Percentiles rank a stretch among this genome's conserved stretches.
Conservation (phyloP, 345 rosid genomes). For the Fremontodendron californicum region DNA sequence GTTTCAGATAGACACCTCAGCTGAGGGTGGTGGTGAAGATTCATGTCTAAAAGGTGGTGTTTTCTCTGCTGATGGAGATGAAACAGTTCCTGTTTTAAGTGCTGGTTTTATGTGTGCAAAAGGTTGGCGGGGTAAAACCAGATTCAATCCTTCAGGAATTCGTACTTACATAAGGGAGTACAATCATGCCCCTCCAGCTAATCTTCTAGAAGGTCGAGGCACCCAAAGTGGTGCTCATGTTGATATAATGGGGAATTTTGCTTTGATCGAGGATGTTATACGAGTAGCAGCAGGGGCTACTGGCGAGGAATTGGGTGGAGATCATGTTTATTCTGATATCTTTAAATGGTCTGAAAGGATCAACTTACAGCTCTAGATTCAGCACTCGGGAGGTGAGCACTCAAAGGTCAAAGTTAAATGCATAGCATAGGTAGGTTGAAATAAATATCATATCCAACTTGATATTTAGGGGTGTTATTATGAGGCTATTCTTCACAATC, state of each 20-base stretch:
- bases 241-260: slow-evolving; percentile 78
- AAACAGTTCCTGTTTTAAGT: slow-evolving; percentile 71
- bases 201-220: slow-evolving; percentile 68
- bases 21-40: slow-evolving; percentile 37
- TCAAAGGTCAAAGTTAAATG: background rate
- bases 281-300: slow-evolving; percentile 69
- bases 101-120: slow-evolving; percentile 74
- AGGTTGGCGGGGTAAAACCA: slow-evolving; percentile 72
- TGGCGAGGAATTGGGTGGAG: slow-evolving; percentile 60
- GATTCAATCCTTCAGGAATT: slow-evolving; percentile 66
- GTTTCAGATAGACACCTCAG: slow-evolving; percentile 64
- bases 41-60: slow-evolving; percentile 62
- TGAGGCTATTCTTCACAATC: too few species aligned
- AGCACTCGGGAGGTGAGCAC: slow-evolving; percentile 23
- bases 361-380: slow-evolving; percentile 42
- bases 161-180: slow-evolving; percentile 54
- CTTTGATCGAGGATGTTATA: slow-evolving; percentile 64
- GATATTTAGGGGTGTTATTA: background rate
- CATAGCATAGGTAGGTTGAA: background rate
- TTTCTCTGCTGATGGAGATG: slow-evolving; percentile 58
- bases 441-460: background rate
- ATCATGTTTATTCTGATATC: slow-evolving; percentile 54
- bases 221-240: slow-evolving; percentile 81
- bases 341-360: slow-evolving; percentile 60
- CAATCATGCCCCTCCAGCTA: slow-evolving; percentile 66